Base-by-base conservation (phyloP, 257 asterid genomes). In the Sherardia arvensis region DNA sequence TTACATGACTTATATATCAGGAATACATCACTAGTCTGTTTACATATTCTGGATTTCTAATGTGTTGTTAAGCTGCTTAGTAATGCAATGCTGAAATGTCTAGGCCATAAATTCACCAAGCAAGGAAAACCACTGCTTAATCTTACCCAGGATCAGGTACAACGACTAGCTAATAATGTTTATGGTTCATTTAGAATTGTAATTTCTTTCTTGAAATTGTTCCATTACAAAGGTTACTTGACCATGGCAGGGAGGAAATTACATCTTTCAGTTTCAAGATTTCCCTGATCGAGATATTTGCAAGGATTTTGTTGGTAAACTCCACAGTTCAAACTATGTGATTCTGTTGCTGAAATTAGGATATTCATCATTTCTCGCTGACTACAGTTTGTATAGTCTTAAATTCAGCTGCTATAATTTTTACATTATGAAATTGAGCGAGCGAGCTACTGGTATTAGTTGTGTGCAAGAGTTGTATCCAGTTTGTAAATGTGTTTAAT, bases 231-330 rank as follows among this genome's bases (percentile, higher is more conserved):
- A 29, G 54, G 68, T 62, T 47, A 29, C 36, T 29, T 64, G 66
- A 67, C 70, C 68, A 47, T 78, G 72, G 68, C 86, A 92, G 97
- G 94, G 86, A 17, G 81, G 59, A 29, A 86, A 66, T 79, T 85
- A 78, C 80, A 80, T 89, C 61, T 87, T 93, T 69, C 94, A 90
- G 81, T 90, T 93, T 64, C 88, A 80, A 59, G 83, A 57, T 71
- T 89, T 87, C 75, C 77, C 92, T 36, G 97, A 93, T 29, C 97
- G 99, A 53, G 95, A 93, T 76, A 86, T 43, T 28, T 93, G 97
- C 81, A 78, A 83, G 70, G 96, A 93, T 58, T 84, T 84, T 76
- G 95, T 90, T 49, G 97, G 99, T 90, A 79, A 85, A 81, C 47
- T 45, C 71, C 47, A 58, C 66, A 51, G 53, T 20, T 49, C 38